Percentiles rank a stretch among this genome's conserved stretches.
Conservation (phyloP, 179 eudicot genomes). For the Vitellaria paradoxa region DNA sequence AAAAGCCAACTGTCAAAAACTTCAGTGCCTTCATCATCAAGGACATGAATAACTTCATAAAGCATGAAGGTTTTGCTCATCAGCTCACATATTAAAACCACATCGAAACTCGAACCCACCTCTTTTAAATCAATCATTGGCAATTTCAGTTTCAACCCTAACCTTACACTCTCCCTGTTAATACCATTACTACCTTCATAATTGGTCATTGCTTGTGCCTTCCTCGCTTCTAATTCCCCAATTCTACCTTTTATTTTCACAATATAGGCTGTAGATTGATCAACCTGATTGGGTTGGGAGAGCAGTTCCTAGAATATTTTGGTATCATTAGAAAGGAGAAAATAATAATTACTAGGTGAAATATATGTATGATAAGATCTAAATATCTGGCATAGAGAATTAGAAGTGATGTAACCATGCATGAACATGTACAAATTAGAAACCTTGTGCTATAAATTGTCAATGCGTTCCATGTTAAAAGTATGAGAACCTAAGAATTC, state of each 20-base stretch:
- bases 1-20: slow-evolving; percentile 26
- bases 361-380: no score
- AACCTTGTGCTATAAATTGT: no score
- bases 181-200: not conserved
- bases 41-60: slow-evolving; percentile 23
- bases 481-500: no score
- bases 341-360: no score
- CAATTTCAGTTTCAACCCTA: not conserved
- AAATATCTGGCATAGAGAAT: no score
- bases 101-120: slow-evolving; percentile 25
- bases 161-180: not conserved
- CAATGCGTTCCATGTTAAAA: no score
- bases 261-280: not conserved
- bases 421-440: no score
- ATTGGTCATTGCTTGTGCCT: slow-evolving; percentile 10
- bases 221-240: slow-evolving; percentile 26
- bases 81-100: slow-evolving; percentile 21
- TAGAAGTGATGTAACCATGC: no score
- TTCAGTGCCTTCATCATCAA: slow-evolving; percentile 48
- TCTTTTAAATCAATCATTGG: slow-evolving; percentile 34
- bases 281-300: not conserved
- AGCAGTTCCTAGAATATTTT: not conserved
- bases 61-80: slow-evolving; percentile 14
- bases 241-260: slow-evolving; percentile 8
- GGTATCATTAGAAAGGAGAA: no score